Conservation (phyloP, 2,329 filamentous ascomycete species). For the Penicillium aurantiogriseum region DNA sequence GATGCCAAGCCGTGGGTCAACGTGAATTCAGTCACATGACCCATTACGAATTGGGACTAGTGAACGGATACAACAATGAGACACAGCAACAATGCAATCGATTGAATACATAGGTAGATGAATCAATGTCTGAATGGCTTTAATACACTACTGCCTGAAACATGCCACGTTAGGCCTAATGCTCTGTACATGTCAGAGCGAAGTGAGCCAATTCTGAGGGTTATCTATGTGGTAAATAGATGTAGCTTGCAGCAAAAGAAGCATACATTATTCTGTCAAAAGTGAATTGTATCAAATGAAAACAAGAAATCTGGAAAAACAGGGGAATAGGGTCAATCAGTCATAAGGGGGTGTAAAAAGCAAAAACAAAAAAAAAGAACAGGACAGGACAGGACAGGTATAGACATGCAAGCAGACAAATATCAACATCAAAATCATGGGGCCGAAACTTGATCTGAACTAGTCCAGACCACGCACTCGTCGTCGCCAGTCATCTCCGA, state of each 20-base stretch:
- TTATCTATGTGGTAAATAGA: neutral
- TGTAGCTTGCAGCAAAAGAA: neutral
- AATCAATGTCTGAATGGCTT: neutral
- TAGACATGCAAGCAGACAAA: slow-evolving; percentile 23
- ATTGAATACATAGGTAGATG: neutral
- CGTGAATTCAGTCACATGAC: slow-evolving; percentile 33
- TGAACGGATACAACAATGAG: neutral
- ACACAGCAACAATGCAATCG: neutral
- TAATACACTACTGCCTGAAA: neutral
- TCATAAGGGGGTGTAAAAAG: slow-evolving; percentile 21
- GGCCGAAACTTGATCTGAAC: slow-evolving; percentile 8
- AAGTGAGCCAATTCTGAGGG: neutral
- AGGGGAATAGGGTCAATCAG: slow-evolving; percentile 27
- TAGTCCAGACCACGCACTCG: slow-evolving; percentile 66
- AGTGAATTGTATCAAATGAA: slow-evolving; percentile 11
- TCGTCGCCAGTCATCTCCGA: slow-evolving; percentile 84
- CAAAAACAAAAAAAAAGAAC: neutral
- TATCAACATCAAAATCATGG: slow-evolving; percentile 27
- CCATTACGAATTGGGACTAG: slow-evolving; percentile 14
- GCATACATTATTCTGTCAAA: neutral
- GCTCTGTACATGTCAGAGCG: neutral
- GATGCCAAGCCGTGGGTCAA: slow-evolving; percentile 40
- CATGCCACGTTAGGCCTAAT: too few species aligned
- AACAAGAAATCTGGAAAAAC: slow-evolving; percentile 4
- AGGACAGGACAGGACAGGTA: slow-evolving; percentile 11